Conservation (phyloP, 1,284 basidiomycete species). For the Sutorius eximius region DNA sequence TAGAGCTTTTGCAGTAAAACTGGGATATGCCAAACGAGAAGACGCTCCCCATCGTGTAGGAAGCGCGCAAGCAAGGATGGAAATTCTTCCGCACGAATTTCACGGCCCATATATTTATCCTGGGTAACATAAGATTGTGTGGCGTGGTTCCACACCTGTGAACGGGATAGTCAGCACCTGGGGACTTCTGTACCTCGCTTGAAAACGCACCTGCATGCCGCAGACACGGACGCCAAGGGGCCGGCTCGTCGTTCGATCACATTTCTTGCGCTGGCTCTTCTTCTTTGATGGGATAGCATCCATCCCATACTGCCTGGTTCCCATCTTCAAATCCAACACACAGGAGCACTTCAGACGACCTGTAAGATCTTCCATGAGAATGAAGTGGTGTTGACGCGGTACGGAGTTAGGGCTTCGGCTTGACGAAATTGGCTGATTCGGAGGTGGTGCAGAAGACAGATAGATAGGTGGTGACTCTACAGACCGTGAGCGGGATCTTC, state of each 20-base stretch:
- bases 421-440: conserved; percentile 34
- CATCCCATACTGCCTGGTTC: conserved; percentile 96
- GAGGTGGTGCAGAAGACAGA: conserved; percentile 11
- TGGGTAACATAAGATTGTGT: conserved; percentile 86
- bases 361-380: conserved; percentile 98
- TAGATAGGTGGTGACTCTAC: conserved; percentile 35
- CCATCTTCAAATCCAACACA: conserved; percentile 99
- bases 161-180: conserved; percentile 12
- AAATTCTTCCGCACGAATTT: conserved; percentile 86
- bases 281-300: conserved; percentile 93
- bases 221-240: conserved; percentile 92
- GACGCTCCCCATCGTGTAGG: conserved; percentile 79
- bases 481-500: conserved; percentile 59
- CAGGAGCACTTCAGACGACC: conserved; percentile 93
- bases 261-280: conserved; percentile 97
- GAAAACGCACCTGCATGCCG: conserved; percentile 90
- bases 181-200: not conserved
- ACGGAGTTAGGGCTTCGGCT: conserved; percentile 43
- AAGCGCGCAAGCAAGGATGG: conserved; percentile 80
- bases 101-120: conserved; percentile 96
- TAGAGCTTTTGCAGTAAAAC: conserved; percentile 89
- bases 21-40: conserved; percentile 93
- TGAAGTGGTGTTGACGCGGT: conserved; percentile 93
- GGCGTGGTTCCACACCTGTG: conserved; percentile 86
- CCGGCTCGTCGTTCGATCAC: conserved; percentile 92